Conservation (phyloP, 2,329 filamentous ascomycete species). For the Lachnellula arida region DNA sequence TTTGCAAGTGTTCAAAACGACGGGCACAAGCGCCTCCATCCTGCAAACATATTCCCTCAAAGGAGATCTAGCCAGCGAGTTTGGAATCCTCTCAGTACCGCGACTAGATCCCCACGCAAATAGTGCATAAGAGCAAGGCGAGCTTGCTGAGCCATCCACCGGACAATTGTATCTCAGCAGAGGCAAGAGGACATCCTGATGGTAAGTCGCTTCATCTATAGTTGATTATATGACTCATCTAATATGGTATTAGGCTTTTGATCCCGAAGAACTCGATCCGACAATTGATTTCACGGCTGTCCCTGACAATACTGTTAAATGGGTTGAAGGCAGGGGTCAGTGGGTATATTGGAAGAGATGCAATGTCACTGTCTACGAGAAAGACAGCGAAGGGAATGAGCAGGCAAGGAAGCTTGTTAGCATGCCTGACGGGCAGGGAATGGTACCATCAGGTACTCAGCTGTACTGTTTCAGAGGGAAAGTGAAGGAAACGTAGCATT, state of each 20-base stretch:
- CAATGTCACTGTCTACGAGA: conserved; percentile 2
- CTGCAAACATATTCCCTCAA: background rate
- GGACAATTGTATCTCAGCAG: background rate
- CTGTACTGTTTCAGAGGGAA: conserved; percentile 4
- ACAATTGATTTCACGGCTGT: background rate
- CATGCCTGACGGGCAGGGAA: conserved; percentile 1
- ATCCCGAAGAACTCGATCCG: background rate
- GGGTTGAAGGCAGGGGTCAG: conserved; percentile 3
- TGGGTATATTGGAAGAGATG: conserved; percentile 10
- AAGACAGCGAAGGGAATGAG: background rate
- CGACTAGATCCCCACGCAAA: background rate
- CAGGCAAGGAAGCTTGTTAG: background rate
- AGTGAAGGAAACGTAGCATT: conserved; percentile 6
- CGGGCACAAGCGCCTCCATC: no score
- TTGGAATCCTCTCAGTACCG: background rate
- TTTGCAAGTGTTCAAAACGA: no score
- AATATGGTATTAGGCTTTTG: conserved; percentile 8
- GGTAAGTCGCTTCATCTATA: background rate
- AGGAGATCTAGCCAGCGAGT: background rate
- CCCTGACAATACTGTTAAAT: background rate
- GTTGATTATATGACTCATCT: conserved; percentile 4
- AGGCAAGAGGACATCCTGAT: conserved; percentile 1
- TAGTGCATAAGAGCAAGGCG: background rate
- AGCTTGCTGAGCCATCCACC: no score
- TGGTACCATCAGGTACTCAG: background rate